A percentile compares a stretch with the other conserved stretches of the same genome.
phyloP scores from a whole-genome alignment of 306 rosid species.

The Cucurbita argyrosperma region DNA sequence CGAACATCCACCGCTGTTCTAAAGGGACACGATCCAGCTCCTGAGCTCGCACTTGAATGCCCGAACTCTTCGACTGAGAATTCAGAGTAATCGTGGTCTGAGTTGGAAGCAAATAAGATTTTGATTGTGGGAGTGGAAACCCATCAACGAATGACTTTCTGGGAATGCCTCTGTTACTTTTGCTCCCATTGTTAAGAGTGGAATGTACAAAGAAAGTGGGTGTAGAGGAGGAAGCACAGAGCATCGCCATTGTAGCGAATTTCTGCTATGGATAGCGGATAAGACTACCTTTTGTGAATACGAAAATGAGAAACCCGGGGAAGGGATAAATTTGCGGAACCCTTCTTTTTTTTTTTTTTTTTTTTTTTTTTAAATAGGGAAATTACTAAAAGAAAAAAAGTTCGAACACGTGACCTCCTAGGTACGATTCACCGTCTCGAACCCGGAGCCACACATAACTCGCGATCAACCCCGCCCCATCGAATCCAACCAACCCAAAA shows the following conservation, averaged over 20 bases:
- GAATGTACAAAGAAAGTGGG: neutral
- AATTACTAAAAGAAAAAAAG: too few relatives aligned
- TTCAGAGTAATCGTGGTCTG: neutral
- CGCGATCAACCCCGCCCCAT: neutral
- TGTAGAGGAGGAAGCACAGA: constrained; percentile 11
- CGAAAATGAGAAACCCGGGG: neutral
- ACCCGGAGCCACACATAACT: neutral
- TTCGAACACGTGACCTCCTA: too few relatives aligned
- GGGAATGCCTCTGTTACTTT: neutral
- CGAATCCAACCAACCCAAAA: neutral
- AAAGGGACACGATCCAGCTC: constrained; percentile 26
- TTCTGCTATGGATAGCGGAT: neutral
- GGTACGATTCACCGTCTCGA: too few relatives aligned
- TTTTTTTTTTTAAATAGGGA: too few relatives aligned
- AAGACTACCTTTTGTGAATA: neutral
- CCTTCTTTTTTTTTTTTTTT: too few relatives aligned
- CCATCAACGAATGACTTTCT: neutral
- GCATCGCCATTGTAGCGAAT: constrained; percentile 6
- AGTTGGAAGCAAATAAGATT: constrained; percentile 3
- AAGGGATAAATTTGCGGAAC: neutral
- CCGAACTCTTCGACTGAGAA: neutral
- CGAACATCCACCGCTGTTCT: constrained; percentile 60
- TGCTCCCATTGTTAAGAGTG: neutral
- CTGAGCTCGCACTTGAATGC: constrained; percentile 30
- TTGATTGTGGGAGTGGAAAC: neutral